Base-by-base conservation (phyloP, 495 filamentous ascomycete genomes). In the Jackrogersella minutella region DNA sequence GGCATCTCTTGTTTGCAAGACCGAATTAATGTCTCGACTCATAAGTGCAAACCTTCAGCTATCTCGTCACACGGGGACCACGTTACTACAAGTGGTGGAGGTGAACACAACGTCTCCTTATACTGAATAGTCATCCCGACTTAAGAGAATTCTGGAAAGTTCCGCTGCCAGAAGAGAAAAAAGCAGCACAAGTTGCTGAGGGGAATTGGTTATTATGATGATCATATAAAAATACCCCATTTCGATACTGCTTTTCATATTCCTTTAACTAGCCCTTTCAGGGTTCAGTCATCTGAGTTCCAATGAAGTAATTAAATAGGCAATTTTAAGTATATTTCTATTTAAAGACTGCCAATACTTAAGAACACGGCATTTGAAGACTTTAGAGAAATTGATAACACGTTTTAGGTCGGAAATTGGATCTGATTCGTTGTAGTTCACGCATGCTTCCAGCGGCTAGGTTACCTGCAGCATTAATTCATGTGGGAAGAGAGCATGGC, bases 391-490 rank as follows among this genome's bases (percentile, higher is more conserved):
- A 7, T 30, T 30, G 26, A 7, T 30, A 3, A 7, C 7, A 30
- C 7, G 26, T 7, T 30, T 10, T 19, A 13, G 13, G 26, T 10
- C 26, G 6, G 30, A 55, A 17, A 28, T 2, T 26, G 13, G 26
- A 43, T 14, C 39, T 33, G 16, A 26, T 26, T 17, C 31, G 19
- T 44, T 9, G 21, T 33, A 26, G 37, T 33, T 57, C 53, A 44
- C 26, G 37, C 39, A 57, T 19, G 28, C 46, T 17, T 21, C 26
- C 14, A 19, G 13, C 41, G 5, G 11, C 33, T 58, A 59, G 56
- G 56, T 30, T 61, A 31, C 46, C 26, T 43, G 36, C 58, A 61
- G 58, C 34, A 26, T n/a, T n/a, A 26, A n/a, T 3, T 9, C 3
- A 47, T 13, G 11, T 47, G 22, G 43, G 43, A 24, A 34, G 1